Percentiles rank a stretch among this genome's conserved stretches.
These are phyloP conservation scores for Botrytis pseudocinerea DNA, from an alignment of 2,329 filamentous ascomycete species.

Conservation along the genomic window DNA sequence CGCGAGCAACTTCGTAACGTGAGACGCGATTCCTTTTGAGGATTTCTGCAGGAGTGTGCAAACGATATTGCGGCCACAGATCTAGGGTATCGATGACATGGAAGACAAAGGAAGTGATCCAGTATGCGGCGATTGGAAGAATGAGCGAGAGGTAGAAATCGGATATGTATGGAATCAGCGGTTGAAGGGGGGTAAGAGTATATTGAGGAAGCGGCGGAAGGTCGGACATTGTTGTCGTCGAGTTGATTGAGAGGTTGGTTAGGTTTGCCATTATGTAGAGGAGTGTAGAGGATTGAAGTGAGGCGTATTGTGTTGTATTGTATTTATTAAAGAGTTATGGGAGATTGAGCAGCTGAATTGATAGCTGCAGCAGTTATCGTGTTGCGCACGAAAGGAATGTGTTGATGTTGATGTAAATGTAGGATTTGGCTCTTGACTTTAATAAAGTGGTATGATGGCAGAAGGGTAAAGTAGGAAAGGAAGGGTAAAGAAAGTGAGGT, in stretches of 20 bases:
- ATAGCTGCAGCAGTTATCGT: slow-evolving; percentile 39
- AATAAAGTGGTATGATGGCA: slow-evolving; percentile 10
- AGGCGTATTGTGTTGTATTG: neutral
- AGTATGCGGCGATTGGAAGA: slow-evolving; percentile 82
- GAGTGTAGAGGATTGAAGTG: neutral
- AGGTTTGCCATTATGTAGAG: slow-evolving; percentile 48
- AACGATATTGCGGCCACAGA: slow-evolving; percentile 83
- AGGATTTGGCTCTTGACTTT: slow-evolving; percentile 12
- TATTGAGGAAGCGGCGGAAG: slow-evolving; percentile 88
- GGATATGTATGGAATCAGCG: slow-evolving; percentile 74
- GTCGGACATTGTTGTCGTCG: slow-evolving; percentile 49
- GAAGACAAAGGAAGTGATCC: slow-evolving; percentile 76
- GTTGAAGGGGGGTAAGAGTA: slow-evolving; percentile 65
- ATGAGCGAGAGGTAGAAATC: slow-evolving; percentile 79
- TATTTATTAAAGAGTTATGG: neutral
- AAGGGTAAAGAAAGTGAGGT: slow-evolving; percentile 2
- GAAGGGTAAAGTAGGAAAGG: slow-evolving; percentile 9
- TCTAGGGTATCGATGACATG: slow-evolving; percentile 85
- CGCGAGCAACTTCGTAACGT: slow-evolving; percentile 80
- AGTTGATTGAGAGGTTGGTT: slow-evolving; percentile 43
- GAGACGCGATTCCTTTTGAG: slow-evolving; percentile 85
- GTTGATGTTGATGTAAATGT: neutral
- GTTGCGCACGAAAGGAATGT: slow-evolving; percentile 41
- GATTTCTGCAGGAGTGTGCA: slow-evolving; percentile 94
- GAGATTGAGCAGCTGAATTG: slow-evolving; percentile 13